Evolutionary conservation across 2,329 filamentous ascomycete genomes (phyloP), one percentile per base, ranked within the genome.

Genomic region (Sporothrix schenckii): DNA sequence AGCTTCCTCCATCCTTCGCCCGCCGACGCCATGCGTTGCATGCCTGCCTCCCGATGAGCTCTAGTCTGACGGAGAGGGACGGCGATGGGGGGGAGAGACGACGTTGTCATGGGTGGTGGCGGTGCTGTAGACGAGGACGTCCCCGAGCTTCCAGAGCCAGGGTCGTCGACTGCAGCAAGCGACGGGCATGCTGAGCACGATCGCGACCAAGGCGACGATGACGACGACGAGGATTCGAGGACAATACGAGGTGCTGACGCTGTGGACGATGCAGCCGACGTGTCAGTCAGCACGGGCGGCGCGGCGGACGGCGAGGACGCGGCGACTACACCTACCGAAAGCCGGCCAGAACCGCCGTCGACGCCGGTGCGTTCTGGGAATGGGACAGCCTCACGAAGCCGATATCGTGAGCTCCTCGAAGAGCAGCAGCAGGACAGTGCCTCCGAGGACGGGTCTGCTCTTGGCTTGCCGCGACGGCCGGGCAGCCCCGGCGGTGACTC

Each of bases 401-500:
- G 81, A 69, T 84, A 84, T 74, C 82, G 80, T 52, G 80, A 84
- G 71, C 79, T 85, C 10, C 75, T 85, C 41, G 79, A 79, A 68
- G 80, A 83, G 50, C 73, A 77, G 61, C 69, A 63, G 39, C 83
- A 85, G 19, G 81, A 83, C 73, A 76, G 76, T 21, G 87, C 86
- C 10, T 85, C 87, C 69, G 81, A 84, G 72, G 84, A 83, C 69
- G 86, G 84, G n/a, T 77, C 82, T n/a, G 85, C 86, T 74, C 71
- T 74, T 9, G 83, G 82, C 63, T 75, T 85, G 34, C 85, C 86
- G 50, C 80, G 81, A 72, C 84, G 87, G 75, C 82, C 84, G 52
- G 88, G 86, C 58, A 96, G 92, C 76, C 91, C 90, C 9, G 84
- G 87, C 66, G 88, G 86, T 34, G 70, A 69, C 74, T 93, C 91